Conservation (phyloP, 345 rosid genomes). For the Corymbia maculata region DNA sequence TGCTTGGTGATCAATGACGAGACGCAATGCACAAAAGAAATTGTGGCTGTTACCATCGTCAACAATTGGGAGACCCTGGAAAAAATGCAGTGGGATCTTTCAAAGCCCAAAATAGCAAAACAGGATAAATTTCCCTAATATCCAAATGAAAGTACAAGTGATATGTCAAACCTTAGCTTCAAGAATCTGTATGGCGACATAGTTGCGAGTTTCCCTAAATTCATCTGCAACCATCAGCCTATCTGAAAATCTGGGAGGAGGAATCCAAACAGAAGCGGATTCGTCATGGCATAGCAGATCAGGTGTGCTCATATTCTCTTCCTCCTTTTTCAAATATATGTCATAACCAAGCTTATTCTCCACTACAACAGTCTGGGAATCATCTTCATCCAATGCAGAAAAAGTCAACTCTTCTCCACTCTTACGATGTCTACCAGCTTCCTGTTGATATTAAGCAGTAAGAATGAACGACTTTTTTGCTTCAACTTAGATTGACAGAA, state of each 20-base stretch:
- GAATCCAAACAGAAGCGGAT: slow-evolving; percentile 66
- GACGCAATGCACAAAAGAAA: slow-evolving; percentile 90
- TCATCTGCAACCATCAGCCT: slow-evolving; percentile 73
- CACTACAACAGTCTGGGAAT: slow-evolving; percentile 68
- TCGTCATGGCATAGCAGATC: slow-evolving; percentile 54
- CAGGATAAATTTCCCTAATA: background rate
- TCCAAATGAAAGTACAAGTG: background rate
- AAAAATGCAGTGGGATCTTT: background rate
- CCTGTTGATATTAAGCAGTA: slow-evolving; percentile 34
- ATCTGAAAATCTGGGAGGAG: slow-evolving; percentile 92
- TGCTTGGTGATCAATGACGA: slow-evolving; percentile 66
- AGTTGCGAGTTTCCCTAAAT: slow-evolving; percentile 65
- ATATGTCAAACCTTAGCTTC: slow-evolving; percentile 67
- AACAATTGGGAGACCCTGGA: slow-evolving; percentile 69
- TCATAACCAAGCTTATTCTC: slow-evolving; percentile 92
- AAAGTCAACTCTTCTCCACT: slow-evolving; percentile 50
- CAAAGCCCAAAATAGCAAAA: background rate
- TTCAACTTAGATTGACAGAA: background rate
- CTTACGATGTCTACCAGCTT: slow-evolving; percentile 28
- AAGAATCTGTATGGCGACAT: slow-evolving; percentile 63
- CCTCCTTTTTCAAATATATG: slow-evolving; percentile 67
- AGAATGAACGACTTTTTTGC: background rate
- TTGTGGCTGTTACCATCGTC: slow-evolving; percentile 93
- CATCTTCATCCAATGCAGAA: slow-evolving; percentile 97
- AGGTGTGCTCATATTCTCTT: slow-evolving; percentile 45